phyloP scores from a whole-genome alignment of 192 early-diverging fungal genomes.

The Podila horticola region DNA sequence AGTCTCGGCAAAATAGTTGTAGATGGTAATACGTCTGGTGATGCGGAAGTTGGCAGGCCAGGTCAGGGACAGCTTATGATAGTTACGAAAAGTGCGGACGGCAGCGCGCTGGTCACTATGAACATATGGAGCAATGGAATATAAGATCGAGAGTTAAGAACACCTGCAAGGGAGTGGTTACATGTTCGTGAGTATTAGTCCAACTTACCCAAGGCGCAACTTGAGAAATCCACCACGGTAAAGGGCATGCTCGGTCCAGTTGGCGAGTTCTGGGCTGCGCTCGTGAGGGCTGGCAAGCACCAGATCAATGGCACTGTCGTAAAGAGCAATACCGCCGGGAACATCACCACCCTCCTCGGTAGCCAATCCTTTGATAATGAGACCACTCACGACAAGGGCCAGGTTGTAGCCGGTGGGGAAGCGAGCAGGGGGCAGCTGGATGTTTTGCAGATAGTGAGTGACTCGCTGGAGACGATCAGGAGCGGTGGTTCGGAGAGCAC shows the following conservation, averaged over 20 bases:
- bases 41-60: conserved; percentile 36
- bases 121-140: neutral
- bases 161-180: neutral
- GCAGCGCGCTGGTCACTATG: conserved; percentile 37
- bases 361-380: conserved; percentile 72
- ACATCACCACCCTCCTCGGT: conserved; percentile 56
- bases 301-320: conserved; percentile 59
- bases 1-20: conserved; percentile 19
- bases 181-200: too few species aligned
- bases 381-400: conserved; percentile 64
- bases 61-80: conserved; percentile 19
- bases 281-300: conserved; percentile 54
- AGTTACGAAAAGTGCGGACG: conserved; percentile 31
- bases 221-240: conserved; percentile 70
- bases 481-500: conserved; percentile 62
- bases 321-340: conserved; percentile 57
- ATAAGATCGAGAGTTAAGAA: neutral
- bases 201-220: conserved; percentile 51
- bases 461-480: conserved; percentile 30
- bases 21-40: conserved; percentile 27
- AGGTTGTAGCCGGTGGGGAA: conserved; percentile 63
- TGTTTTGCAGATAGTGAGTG: conserved; percentile 37
- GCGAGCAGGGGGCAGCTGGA: conserved; percentile 46
- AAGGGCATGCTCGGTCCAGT: conserved; percentile 77
- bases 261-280: conserved; percentile 60